phyloP scores from a whole-genome alignment of 2,329 filamentous ascomycete genomes.

The Sphaerulina musiva region DNA sequence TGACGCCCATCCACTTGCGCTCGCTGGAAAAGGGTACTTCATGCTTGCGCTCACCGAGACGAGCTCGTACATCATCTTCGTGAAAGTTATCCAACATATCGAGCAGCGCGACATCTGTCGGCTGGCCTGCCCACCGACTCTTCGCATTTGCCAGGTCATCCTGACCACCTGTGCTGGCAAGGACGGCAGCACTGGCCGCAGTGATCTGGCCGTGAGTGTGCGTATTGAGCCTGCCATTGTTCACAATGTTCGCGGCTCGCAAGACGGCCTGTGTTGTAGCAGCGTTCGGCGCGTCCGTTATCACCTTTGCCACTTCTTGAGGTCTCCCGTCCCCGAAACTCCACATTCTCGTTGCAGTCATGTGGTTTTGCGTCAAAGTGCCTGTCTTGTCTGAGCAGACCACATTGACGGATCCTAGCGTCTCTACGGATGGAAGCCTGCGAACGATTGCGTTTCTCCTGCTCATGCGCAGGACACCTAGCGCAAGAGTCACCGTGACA shows the following conservation, averaged over 20 bases:
- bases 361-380: conserved; percentile 93
- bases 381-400: conserved; percentile 98
- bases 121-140: conserved; percentile 93
- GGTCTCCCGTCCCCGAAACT: conserved; percentile 62
- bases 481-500: conserved; percentile 89
- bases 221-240: conserved; percentile 78
- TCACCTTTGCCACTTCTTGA: conserved; percentile 52
- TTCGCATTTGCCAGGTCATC: conserved; percentile 54
- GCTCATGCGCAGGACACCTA: conserved; percentile 95
- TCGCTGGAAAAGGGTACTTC: conserved; percentile 97
- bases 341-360: conserved; percentile 97
- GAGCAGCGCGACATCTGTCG: conserved; percentile 94
- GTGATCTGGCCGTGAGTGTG: conserved; percentile 50
- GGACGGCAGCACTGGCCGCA: conserved; percentile 65
- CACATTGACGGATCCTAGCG: conserved; percentile 97
- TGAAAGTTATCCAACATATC: conserved; percentile 86
- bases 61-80: conserved; percentile 84
- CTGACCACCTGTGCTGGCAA: conserved; percentile 73
- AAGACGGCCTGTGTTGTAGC: conserved; percentile 72
- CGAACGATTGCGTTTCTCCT: conserved; percentile 91
- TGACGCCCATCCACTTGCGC: conserved; percentile 98
- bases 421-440: conserved; percentile 93
- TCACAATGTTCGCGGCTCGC: conserved; percentile 91
- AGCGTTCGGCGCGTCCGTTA: conserved; percentile 53
- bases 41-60: conserved; percentile 70